Evolutionary conservation across 495 filamentous ascomycete genomes (phyloP).

Genomic region (Aspergillus avenaceus): DNA sequence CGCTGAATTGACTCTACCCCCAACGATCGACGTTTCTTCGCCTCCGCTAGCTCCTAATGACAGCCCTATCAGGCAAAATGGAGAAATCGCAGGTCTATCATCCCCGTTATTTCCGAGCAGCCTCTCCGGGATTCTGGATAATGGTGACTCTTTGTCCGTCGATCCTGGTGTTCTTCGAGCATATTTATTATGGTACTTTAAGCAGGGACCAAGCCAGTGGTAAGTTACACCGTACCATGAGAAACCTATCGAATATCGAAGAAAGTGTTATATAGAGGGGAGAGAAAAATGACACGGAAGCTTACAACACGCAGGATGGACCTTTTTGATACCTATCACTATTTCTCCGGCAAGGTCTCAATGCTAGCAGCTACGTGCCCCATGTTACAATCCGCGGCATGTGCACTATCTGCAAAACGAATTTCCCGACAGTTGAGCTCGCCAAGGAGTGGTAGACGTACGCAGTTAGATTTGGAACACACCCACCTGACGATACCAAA

Average conservation of each 20-base stretch:
- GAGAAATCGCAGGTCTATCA: neutral
- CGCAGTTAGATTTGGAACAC: neutral
- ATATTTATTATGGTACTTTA: slow-evolving; percentile 16
- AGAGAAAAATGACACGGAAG: neutral
- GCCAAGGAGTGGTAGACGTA: slow-evolving; percentile 1
- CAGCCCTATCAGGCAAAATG: too few relatives aligned
- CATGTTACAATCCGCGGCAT: slow-evolving; percentile 15
- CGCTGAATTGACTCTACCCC: neutral
- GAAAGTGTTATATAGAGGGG: neutral
- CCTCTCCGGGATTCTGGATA: neutral
- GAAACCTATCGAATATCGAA: too few relatives aligned
- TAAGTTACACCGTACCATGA: neutral
- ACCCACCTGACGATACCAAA: neutral
- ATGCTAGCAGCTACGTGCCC: slow-evolving; percentile 13
- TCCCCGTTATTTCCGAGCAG: neutral
- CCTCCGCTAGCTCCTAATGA: too few relatives aligned
- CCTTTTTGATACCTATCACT: slow-evolving; percentile 16
- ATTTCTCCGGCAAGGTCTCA: slow-evolving; percentile 19
- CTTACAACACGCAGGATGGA: too few relatives aligned
- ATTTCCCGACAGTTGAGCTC: slow-evolving; percentile 10
- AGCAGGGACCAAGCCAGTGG: slow-evolving; percentile 18
- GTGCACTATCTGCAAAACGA: slow-evolving; percentile 19
- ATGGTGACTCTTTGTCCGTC: too few relatives aligned
- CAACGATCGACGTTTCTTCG: neutral
- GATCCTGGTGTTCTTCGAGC: slow-evolving; percentile 9